Base-by-base conservation (phyloP, 345 rosid genomes). In the Salix purpurea region DNA sequence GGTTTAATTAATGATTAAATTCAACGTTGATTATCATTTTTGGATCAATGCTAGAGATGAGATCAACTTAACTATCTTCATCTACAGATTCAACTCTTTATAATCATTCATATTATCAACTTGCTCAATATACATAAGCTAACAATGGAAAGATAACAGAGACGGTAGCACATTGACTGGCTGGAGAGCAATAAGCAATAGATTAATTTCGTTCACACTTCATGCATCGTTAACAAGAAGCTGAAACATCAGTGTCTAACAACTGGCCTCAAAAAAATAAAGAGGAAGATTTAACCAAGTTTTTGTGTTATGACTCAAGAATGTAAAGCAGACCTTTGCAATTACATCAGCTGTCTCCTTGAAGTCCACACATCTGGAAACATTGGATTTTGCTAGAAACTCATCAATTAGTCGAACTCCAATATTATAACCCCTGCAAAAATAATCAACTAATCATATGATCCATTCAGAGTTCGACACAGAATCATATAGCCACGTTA, bases 341-440 rank as follows among this genome's bases (percentile, higher is more conserved):
- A 95, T 90, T 71, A 87, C 86, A 73, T 93, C 97, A 50, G 96
- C 93, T 40, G 98, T 95, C 88, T 93, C 98, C 84, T 81, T 93
- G 76, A 95, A 95, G 87, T 95, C 94, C 21, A 90, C 89, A 46
- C 98, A 93, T 86, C 97, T 91, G 76, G 92, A 83, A 65, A 93
- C 89, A 80, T 91, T 91, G 56, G 99, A 92, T 84, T 91, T 95
- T 56, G 98, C 98, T 39, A 95, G 84, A 80, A 93, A 93, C 86
- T 95, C 97, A 77, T 95, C 98, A 80, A 93, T 86, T 76, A 91
- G 83, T 69, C 96, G 83, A 74, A 91, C 88, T 61, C 98, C 97
- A 76, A 93, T 93, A 67, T 91, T 95, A 80, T 91, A 91, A 64
- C 99, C 99, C 98, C 96, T 93, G 86, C 80, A 87, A 72, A 24